These are phyloP conservation scores for Cryptococcus maquisensis DNA, from an alignment of 1,284 basidiomycete genomes.

Conservation along the genomic window DNA sequence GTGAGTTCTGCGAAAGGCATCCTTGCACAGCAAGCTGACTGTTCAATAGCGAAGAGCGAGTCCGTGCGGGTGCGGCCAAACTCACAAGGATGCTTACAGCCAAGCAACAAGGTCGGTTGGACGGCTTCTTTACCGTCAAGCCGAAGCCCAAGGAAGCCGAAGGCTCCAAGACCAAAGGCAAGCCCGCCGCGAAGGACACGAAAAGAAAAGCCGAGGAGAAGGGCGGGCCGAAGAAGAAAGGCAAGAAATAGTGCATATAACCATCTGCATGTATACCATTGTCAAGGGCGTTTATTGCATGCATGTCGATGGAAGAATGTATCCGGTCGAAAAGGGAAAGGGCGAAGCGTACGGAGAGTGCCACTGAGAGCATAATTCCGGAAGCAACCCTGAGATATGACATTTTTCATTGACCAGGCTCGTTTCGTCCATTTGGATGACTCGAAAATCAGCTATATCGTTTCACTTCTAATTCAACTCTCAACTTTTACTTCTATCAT, in stretches of 20 bases:
- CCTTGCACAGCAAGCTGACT: constrained; percentile 4
- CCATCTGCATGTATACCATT: not conserved
- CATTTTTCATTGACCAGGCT: not conserved
- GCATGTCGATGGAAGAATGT: not conserved
- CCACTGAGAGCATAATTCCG: not conserved
- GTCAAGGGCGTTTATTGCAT: not conserved
- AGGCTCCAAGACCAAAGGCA: constrained; percentile 21
- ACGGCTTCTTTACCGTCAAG: constrained; percentile 86
- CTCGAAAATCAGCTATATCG: not conserved
- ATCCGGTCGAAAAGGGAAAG: no score
- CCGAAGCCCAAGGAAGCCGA: constrained; percentile 49
- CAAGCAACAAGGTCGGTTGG: constrained; percentile 94
- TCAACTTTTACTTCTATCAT: not conserved
- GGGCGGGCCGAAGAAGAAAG: constrained; percentile 16
- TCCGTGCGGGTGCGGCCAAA: constrained; percentile 92
- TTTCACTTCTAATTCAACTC: not conserved
- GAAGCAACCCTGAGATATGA: not conserved
- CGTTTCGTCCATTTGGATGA: not conserved
- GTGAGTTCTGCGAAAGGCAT: constrained; percentile 52
- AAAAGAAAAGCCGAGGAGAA: constrained; percentile 18
- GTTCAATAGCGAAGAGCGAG: constrained; percentile 77
- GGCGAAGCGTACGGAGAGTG: not conserved
- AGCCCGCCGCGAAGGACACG: constrained; percentile 20
- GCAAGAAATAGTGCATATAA: constrained; percentile 11
- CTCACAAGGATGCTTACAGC: constrained; percentile 77